Percentiles rank a stretch among this genome's conserved stretches.
Conservation (phyloP, 2,329 filamentous ascomycete genomes). For the Penicillium sp. region DNA sequence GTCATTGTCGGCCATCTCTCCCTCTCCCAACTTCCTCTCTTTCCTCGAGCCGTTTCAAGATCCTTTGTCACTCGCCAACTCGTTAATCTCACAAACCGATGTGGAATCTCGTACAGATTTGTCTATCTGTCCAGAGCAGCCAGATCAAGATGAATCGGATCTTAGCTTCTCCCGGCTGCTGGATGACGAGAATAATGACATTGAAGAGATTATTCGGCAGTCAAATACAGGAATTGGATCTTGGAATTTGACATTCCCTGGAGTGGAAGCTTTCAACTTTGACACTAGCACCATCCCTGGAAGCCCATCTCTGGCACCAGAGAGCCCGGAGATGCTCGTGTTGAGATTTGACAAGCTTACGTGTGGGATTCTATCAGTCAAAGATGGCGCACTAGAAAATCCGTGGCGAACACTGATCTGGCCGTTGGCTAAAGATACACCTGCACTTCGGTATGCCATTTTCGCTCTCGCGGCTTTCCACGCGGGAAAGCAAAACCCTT, state of each 20-base stretch:
- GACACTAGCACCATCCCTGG: slow-evolving; percentile 42
- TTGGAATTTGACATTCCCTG: slow-evolving; percentile 42
- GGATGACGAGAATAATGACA: slow-evolving; percentile 47
- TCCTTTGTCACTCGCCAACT: slow-evolving; percentile 13
- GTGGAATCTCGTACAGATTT: neutral
- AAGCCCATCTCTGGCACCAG: slow-evolving; percentile 50
- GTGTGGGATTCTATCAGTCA: slow-evolving; percentile 69
- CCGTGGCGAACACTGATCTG: slow-evolving; percentile 71
- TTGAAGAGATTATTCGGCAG: slow-evolving; percentile 56
- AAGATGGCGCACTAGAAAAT: slow-evolving; percentile 67
- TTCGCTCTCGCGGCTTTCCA: slow-evolving; percentile 70
- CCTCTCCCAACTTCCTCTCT: slow-evolving; percentile 18
- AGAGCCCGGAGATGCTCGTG: slow-evolving; percentile 61
- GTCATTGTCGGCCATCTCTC: slow-evolving; percentile 17
- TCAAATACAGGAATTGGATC: slow-evolving; percentile 31
- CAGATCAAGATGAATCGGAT: slow-evolving; percentile 10
- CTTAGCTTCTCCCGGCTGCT: slow-evolving; percentile 35
- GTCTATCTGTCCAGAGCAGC: slow-evolving; percentile 8
- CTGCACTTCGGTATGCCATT: slow-evolving; percentile 67
- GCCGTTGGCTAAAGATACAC: slow-evolving; percentile 63
- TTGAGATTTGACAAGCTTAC: slow-evolving; percentile 64
- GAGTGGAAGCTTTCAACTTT: slow-evolving; percentile 38
- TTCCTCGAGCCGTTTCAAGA: slow-evolving; percentile 20
- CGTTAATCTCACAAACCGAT: slow-evolving; percentile 11
- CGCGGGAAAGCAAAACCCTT: slow-evolving; percentile 57